Percentiles rank a stretch among this genome's conserved stretches.
Conservation (phyloP, 139 green algal genomes). For the Tetradesmus obliquus region DNA sequence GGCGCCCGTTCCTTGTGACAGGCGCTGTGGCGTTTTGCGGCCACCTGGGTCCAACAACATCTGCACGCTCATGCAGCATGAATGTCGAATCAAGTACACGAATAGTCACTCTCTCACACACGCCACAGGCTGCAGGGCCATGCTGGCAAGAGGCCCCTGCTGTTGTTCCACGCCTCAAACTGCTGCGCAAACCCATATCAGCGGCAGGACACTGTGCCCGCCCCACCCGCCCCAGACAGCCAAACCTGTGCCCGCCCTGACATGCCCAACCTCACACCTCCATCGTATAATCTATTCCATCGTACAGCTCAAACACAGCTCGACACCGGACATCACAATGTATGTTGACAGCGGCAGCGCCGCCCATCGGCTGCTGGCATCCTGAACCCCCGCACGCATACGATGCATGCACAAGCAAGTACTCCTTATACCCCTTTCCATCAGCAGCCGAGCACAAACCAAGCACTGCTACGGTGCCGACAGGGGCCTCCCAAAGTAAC, state of each 20-base stretch:
- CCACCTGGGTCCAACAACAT: background rate
- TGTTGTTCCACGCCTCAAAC: background rate
- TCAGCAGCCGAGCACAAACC: too few relatives aligned
- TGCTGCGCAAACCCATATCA: background rate
- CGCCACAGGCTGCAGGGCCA: background rate
- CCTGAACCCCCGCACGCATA: background rate
- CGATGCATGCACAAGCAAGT: background rate
- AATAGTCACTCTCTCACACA: background rate
- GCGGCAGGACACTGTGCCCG: background rate
- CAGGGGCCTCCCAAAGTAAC: too few relatives aligned
- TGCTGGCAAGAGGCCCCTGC: too few relatives aligned
- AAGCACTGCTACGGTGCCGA: too few relatives aligned
- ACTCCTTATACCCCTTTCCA: background rate
- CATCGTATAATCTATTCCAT: background rate
- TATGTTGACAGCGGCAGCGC: too few relatives aligned
- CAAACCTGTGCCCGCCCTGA: background rate
- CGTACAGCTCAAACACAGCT: background rate
- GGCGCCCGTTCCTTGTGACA: background rate
- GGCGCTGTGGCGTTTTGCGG: background rate
- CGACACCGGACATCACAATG: background rate
- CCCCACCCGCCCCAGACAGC: too few relatives aligned
- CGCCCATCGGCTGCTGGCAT: background rate
- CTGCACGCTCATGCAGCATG: background rate
- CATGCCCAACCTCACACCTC: background rate
- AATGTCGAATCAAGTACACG: background rate